phyloP scores from a whole-genome alignment of 108 stramenopile species.

The Cyclotella baltica region DNA sequence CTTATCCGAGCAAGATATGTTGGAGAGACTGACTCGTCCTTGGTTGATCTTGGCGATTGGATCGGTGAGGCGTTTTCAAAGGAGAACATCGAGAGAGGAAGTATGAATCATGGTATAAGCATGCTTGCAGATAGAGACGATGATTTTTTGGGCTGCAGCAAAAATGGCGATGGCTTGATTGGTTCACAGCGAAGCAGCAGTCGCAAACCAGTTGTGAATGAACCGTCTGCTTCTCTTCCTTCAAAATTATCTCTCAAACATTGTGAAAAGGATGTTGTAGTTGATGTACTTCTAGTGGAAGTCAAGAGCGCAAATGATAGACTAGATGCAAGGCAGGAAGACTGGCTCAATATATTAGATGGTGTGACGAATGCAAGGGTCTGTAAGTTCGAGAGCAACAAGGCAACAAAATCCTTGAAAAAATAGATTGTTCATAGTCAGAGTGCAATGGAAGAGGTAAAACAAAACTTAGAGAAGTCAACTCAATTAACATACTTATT shows the following conservation, averaged over 20 bases:
- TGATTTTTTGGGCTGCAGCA: slow-evolving; percentile 81
- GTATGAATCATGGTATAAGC: slow-evolving; percentile 2
- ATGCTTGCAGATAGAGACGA: slow-evolving; percentile 77
- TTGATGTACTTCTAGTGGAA: slow-evolving; percentile 83
- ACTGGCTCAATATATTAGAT: slow-evolving; percentile 87
- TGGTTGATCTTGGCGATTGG: slow-evolving; percentile 83
- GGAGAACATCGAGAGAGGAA: slow-evolving; percentile 35
- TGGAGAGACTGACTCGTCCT: not conserved
- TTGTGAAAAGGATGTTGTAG: slow-evolving; percentile 47
- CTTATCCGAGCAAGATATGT: slow-evolving; percentile 52
- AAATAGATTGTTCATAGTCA: too few relatives aligned
- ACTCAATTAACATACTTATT: too few relatives aligned
- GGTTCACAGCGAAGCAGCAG: slow-evolving; percentile 24
- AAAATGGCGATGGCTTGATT: slow-evolving; percentile 65
- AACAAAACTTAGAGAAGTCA: slow-evolving; percentile 2
- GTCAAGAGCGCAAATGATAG: slow-evolving; percentile 87
- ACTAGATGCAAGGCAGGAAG: slow-evolving; percentile 81
- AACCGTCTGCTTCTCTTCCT: slow-evolving; percentile 36
- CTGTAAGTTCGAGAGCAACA: slow-evolving; percentile 74
- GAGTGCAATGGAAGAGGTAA: too few relatives aligned
- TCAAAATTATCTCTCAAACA: slow-evolving; percentile 53
- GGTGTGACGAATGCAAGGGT: slow-evolving; percentile 66
- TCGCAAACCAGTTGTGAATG: slow-evolving; percentile 3
- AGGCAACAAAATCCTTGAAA: slow-evolving; percentile 16
- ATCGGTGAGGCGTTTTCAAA: slow-evolving; percentile 76